A percentile compares a stretch with the other conserved stretches of the same genome.
phyloP scores from a whole-genome alignment of 345 rosid species.

The Moricandia moricandioides region DNA sequence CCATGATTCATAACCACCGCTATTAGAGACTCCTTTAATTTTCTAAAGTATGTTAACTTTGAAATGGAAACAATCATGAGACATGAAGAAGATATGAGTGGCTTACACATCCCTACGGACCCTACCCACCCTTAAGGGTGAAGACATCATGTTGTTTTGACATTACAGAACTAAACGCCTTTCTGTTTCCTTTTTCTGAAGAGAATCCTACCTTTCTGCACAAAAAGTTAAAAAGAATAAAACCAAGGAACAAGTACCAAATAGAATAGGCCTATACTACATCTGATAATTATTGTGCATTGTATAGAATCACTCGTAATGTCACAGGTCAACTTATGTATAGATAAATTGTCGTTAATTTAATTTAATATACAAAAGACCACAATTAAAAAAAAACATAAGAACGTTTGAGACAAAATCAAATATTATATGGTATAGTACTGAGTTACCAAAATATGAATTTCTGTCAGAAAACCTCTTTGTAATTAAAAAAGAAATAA shows the following conservation, averaged over 20 bases:
- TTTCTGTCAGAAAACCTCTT: too few species aligned
- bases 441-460: too few species aligned
- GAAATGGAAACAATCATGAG: slow-evolving; percentile 19
- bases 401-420: too few species aligned
- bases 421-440: too few species aligned
- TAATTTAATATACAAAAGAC: too few species aligned
- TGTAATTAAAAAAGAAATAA: too few species aligned
- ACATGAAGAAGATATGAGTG: neutral
- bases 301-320: neutral
- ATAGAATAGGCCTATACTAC: neutral
- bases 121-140: neutral
- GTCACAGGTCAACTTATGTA: neutral
- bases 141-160: slow-evolving; percentile 20
- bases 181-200: neutral
- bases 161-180: neutral
- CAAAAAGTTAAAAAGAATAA: neutral
- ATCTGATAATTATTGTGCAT: neutral
- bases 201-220: neutral
- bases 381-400: too few species aligned
- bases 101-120: slow-evolving; percentile 17
- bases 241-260: neutral
- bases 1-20: slow-evolving; percentile 27
- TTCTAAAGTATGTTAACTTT: neutral
- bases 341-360: too few species aligned
- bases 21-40: slow-evolving; percentile 20